Evolutionary conservation across 2,329 filamentous ascomycete genomes (phyloP).

Genomic region (Scedosporium apiospermum): DNA sequence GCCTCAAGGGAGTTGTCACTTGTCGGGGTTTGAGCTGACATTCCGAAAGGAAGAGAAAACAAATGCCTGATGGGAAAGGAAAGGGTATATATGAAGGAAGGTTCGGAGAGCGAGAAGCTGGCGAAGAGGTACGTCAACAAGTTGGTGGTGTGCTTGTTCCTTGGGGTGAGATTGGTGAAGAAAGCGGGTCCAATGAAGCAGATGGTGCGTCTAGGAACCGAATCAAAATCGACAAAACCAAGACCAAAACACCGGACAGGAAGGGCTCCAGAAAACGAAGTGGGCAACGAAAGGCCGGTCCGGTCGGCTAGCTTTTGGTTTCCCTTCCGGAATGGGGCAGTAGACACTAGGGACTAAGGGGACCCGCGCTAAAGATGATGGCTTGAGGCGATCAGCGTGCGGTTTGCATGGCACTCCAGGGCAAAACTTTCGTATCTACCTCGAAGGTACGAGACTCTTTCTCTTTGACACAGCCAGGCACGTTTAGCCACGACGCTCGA

Average conservation of each 20-base stretch:
- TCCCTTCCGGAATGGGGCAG: neutral
- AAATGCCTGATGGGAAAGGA: neutral
- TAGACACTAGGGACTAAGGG: neutral
- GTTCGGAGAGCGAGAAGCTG: neutral
- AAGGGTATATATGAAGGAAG: neutral
- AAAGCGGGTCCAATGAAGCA: neutral
- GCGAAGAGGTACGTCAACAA: neutral
- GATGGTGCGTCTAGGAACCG: neutral
- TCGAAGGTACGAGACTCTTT: too few relatives aligned
- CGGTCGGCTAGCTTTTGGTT: too few relatives aligned
- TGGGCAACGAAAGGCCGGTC: neutral
- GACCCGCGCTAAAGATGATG: neutral
- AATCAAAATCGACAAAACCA: neutral
- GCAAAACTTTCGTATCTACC: neutral
- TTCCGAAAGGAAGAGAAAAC: neutral
- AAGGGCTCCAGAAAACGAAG: neutral
- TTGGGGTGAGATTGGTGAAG: neutral
- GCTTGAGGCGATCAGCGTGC: neutral
- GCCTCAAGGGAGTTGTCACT: constrained; percentile 13
- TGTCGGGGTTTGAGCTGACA: constrained; percentile 2
- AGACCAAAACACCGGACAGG: neutral
- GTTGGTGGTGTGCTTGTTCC: neutral
- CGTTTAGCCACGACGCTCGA: too few relatives aligned
- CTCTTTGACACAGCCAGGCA: too few relatives aligned
- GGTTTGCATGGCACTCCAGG: neutral